Evolutionary conservation across 2,329 filamentous ascomycete genomes (phyloP).

Genomic region (Teratosphaeria viscida): DNA sequence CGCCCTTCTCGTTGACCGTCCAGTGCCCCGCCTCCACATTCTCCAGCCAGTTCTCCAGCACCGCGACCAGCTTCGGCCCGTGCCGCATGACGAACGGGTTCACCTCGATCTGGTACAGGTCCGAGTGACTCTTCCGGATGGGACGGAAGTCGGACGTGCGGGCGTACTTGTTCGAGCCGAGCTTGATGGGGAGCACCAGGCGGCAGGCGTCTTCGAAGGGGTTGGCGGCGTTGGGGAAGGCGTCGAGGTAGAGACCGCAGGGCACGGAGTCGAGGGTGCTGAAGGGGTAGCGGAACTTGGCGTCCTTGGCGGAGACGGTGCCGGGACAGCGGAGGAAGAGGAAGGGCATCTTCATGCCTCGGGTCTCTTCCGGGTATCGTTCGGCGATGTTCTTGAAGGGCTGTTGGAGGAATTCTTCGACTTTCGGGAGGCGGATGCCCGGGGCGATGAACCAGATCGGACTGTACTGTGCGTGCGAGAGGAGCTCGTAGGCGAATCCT

Average conservation of each 20-base stretch:
- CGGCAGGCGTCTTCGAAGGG: conserved; percentile 26
- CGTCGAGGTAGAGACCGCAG: conserved; percentile 26
- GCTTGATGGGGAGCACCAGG: conserved; percentile 21
- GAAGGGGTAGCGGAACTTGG: conserved; percentile 25
- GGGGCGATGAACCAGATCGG: conserved; percentile 24
- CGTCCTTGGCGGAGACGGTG: conserved; percentile 22
- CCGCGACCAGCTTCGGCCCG: conserved; percentile 22
- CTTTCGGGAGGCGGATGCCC: conserved; percentile 22
- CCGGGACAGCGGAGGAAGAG: conserved; percentile 23
- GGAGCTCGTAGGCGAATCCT: conserved; percentile 24
- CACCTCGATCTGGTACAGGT: conserved; percentile 24
- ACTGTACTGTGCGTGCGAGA: conserved; percentile 20
- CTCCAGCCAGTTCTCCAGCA: conserved; percentile 24
- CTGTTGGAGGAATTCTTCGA: conserved; percentile 25
- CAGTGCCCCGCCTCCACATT: conserved; percentile 24
- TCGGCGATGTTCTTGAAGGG: conserved; percentile 21
- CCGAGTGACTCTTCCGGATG: conserved; percentile 20
- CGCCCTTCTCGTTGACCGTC: conserved; percentile 22
- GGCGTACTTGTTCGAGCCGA: conserved; percentile 21
- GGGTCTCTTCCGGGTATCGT: conserved; percentile 20
- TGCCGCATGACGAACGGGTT: conserved; percentile 25
- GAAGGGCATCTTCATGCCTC: conserved; percentile 25
- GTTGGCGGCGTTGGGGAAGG: conserved; percentile 23
- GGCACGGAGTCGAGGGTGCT: conserved; percentile 22
- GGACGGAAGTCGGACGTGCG: conserved; percentile 21